Conservation (phyloP, 441 rosid species). For the Bocquillonia castaneifolia region DNA sequence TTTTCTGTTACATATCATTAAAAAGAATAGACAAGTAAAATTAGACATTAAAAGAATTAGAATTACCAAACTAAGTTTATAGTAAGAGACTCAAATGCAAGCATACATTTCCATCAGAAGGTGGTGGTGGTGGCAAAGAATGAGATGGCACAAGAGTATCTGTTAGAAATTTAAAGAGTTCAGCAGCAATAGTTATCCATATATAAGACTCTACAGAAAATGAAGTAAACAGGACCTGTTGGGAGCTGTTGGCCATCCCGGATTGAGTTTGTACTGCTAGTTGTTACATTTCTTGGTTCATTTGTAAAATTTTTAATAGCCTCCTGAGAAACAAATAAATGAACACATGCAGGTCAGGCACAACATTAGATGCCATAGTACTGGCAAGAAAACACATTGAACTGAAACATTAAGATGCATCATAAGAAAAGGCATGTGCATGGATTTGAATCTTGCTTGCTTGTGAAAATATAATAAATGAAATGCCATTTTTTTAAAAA, state of each 20-base stretch:
- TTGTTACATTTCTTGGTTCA: conserved; percentile 42
- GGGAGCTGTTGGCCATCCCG: conserved; percentile 20
- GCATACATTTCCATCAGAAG: conserved; percentile 43
- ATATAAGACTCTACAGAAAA: conserved; percentile 11
- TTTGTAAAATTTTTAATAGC: conserved; percentile 23
- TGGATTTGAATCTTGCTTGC: not conserved
- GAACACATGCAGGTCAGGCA: conserved; percentile 8
- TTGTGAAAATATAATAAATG: not conserved
- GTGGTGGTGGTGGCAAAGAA: conserved; percentile 37
- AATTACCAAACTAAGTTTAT: conserved; percentile 14
- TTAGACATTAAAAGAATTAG: conserved; percentile 20
- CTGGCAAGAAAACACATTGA: not conserved
- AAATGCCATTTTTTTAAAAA: too few relatives aligned
- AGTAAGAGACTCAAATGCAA: conserved; percentile 14
- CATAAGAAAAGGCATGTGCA: not conserved
- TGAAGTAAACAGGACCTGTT: conserved; percentile 40
- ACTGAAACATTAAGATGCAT: not conserved
- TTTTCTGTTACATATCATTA: conserved; percentile 38
- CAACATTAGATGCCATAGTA: conserved; percentile 3
- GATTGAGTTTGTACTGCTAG: conserved; percentile 25
- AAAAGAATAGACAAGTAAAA: conserved; percentile 6
- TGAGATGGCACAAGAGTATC: conserved; percentile 36
- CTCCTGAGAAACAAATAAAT: conserved; percentile 37
- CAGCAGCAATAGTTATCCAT: conserved; percentile 8
- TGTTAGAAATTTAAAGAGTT: conserved; percentile 27